Base-by-base conservation (phyloP, 2,329 filamentous ascomycete genomes). In the Venturia carpophila region DNA sequence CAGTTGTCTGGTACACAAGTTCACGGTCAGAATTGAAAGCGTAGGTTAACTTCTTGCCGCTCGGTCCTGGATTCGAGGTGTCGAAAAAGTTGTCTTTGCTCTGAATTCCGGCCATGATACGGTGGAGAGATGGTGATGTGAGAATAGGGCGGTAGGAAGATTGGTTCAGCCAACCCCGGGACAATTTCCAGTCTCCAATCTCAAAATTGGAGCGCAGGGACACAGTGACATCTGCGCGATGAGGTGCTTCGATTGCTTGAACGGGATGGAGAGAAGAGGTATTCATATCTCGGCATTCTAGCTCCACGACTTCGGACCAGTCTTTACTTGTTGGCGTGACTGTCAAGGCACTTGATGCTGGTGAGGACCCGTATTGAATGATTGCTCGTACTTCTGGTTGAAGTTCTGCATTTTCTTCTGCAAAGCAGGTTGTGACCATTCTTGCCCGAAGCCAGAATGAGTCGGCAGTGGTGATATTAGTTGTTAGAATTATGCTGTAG, bases 401-500 rank as follows among this genome's bases (percentile, higher is more conserved):
- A 73, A 74, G 74, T 67, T 72, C 79, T 70, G 68, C 79, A 72
- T 79, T 77, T 41, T 81, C 78, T 60, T 83, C 79, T 7, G 81
- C 80, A 70, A 87, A 87, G 70, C 84, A 87, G 66, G 82, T 79
- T 7, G 78, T 83, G 37, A 85, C 75, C 82, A 87, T 86, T 58
- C 81, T 79, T 0, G 86, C 85, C 27, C 87, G 79, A 21, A 63
- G 42, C 62, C 62, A 63, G 62, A 49, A 63, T 27, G 39, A 43
- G 42, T 47, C 47, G 11, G 70, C 67, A 41, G 62, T 49, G 13
- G 9, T 63, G 34, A 49, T 47, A 11, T 63, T 63, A 2, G 62
- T 55, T 3, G 30, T 63, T 24, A 63, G 13, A 11, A 63, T 24
- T 27, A 63, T 55, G 27, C 42, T 49, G 43, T 49, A 47, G 19